Conservation (phyloP, 2,329 filamentous ascomycete genomes). For the Phaeosphaeria sp. region DNA sequence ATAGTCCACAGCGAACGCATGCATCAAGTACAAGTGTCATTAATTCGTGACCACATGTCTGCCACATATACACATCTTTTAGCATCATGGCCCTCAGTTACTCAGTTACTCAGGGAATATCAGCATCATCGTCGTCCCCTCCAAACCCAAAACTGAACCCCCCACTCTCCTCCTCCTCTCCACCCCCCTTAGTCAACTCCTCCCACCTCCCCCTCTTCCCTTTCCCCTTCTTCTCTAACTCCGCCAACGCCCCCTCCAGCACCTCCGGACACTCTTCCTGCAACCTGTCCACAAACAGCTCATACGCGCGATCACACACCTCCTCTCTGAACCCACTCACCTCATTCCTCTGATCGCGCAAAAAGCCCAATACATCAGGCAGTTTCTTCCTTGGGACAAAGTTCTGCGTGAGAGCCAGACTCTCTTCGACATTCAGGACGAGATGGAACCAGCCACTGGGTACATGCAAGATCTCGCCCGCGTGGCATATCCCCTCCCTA, state of each 20-base stretch:
- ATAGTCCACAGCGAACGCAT: neutral
- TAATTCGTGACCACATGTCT: neutral
- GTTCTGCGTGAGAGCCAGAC: conserved; percentile 92
- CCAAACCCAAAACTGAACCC: conserved; percentile 70
- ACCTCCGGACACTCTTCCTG: conserved; percentile 68
- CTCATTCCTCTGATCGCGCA: conserved; percentile 82
- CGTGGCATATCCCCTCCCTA: conserved; percentile 81
- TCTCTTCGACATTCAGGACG: conserved; percentile 84
- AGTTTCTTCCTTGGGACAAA: conserved; percentile 83
- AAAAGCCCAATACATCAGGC: conserved; percentile 76
- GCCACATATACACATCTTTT: neutral
- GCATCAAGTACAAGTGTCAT: neutral
- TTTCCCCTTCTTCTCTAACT: conserved; percentile 71
- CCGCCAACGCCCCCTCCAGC: conserved; percentile 66
- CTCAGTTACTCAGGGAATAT: conserved; percentile 35
- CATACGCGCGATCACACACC: conserved; percentile 72
- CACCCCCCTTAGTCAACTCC: conserved; percentile 67
- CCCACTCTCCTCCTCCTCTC: conserved; percentile 50
- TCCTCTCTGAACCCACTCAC: conserved; percentile 83
- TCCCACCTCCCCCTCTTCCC: conserved; percentile 82
- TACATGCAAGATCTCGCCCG: conserved; percentile 89
- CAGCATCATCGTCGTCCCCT: conserved; percentile 59
- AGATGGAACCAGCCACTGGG: conserved; percentile 97
- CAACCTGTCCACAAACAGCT: conserved; percentile 76
- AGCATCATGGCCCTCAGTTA: too few species aligned